phyloP scores from a whole-genome alignment of 2,329 filamentous ascomycete genomes.

The Pestalotiopsis sp. region DNA sequence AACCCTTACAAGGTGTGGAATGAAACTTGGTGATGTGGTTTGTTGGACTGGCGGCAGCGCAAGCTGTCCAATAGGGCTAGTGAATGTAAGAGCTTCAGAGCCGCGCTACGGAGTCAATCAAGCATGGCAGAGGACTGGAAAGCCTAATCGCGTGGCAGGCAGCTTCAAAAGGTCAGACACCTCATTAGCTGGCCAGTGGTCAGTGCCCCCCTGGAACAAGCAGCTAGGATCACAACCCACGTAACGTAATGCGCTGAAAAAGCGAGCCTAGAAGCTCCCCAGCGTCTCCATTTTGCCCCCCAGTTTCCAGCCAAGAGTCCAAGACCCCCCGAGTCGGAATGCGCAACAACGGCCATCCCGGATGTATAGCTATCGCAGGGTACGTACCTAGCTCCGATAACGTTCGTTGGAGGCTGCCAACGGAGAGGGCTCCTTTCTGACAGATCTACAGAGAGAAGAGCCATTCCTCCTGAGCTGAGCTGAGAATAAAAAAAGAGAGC shows the following conservation, averaged over 20 bases:
- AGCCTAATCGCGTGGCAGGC: not conserved
- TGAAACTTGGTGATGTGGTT: constrained; percentile 5
- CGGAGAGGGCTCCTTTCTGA: not conserved
- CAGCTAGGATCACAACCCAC: not conserved
- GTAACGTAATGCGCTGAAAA: not conserved
- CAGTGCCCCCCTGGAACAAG: not conserved
- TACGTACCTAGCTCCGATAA: constrained; percentile 13
- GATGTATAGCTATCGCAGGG: not conserved
- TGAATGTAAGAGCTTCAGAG: not conserved
- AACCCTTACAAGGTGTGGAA: not conserved
- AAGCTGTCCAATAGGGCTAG: constrained; percentile 3
- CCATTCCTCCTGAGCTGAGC: not conserved
- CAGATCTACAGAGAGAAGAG: not conserved
- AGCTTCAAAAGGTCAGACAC: not conserved
- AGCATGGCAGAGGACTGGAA: not conserved
- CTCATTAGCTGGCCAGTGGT: not conserved
- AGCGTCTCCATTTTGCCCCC: not conserved
- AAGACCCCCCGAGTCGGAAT: not conserved
- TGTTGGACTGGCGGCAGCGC: not conserved
- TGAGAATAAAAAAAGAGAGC: not conserved
- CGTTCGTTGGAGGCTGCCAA: constrained; percentile 1
- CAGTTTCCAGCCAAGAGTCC: not conserved
- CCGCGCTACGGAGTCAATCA: not conserved
- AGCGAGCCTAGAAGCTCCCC: not conserved
- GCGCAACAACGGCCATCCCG: not conserved